phyloP scores from a whole-genome alignment of 1,139 yeast genomes.

The Candida neerlandica region DNA sequence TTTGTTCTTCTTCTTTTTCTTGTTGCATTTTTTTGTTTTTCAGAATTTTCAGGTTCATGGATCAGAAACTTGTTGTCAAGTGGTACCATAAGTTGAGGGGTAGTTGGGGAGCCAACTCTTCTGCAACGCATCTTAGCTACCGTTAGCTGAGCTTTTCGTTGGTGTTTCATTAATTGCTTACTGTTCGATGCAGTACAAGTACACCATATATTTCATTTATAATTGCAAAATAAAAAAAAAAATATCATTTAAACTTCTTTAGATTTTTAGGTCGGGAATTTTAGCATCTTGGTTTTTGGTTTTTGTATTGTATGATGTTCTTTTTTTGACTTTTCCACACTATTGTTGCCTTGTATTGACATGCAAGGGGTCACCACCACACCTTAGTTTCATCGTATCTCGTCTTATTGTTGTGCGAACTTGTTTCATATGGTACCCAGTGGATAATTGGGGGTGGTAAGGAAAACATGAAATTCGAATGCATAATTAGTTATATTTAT shows the following conservation, averaged over 20 bases:
- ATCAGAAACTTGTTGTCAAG: too few species aligned
- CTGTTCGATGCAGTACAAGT: too few species aligned
- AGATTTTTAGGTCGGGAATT: neutral
- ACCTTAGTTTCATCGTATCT: neutral
- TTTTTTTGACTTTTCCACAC: neutral
- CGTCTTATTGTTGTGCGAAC: neutral
- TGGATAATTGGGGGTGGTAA: neutral
- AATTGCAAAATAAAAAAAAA: neutral
- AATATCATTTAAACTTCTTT: neutral
- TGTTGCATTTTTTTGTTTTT: too few species aligned
- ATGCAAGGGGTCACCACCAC: conserved; percentile 2
- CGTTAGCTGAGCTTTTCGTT: too few species aligned
- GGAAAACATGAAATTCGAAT: neutral
- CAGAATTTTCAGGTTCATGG: too few species aligned
- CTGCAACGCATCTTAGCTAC: too few species aligned
- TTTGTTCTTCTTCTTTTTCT: too few species aligned
- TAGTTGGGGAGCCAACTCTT: too few species aligned
- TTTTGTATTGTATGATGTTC: neutral
- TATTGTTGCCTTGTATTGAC: neutral
- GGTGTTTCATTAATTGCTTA: too few species aligned
- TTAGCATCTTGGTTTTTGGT: neutral
- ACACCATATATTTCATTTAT: neutral
- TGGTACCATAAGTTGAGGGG: too few species aligned
- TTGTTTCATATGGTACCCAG: neutral
- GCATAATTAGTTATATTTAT: neutral